Base-by-base conservation (phyloP, 805 yeast species). In the Candida golubevii region DNA sequence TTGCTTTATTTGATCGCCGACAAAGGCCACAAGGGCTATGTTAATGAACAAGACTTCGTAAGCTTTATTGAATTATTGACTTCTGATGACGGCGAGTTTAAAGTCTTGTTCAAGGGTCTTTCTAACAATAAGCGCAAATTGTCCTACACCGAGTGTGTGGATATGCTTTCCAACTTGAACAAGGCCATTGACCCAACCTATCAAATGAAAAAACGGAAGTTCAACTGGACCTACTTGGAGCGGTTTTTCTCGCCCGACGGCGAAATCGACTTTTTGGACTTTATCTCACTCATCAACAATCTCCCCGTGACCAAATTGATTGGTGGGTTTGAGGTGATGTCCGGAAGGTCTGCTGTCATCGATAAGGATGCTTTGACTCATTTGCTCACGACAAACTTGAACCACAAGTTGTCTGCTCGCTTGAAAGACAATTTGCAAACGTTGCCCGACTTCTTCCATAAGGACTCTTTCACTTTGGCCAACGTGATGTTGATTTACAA, bases 1-100 rank as follows among this genome's bases (percentile, higher is more conserved):
- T 74, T 90, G 48, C 79, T 91, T 39, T 91, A 85, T 60, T 71
- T 85, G 45, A 80, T 88, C 26, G 88, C 96, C 12, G 98, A 91
- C 66, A 78, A 78, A 46, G 72, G 75, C 33, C 71, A 74, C 44
- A 78, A 79, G 52, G 97, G 97, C 7, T 81, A 74, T 47, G 72
- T 88, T 39, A 74, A 78, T 26, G 69, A 81, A 39, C 62, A 70
- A 26, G 97, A 91, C 60, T 91, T 95, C 85, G 66, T 78, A 40
- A 74, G 75, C 35, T 86, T 91, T 60, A 81, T 85, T 55, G 72
- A 75, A 48, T 73, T 72, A 30, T 63, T 78, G 77, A 54, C 61
- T 14, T 47, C 56, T 33, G 49, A 49, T 34, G 61, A 63, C 37
- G 75, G 72, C 39, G 78, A 77, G 56, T 70, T 69, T 54, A 71